Percentiles rank a stretch among this genome's conserved stretches.
These are phyloP conservation scores for Prillingera fragicola DNA, from an alignment of 1,284 basidiomycete genomes.

Conservation along the genomic window DNA sequence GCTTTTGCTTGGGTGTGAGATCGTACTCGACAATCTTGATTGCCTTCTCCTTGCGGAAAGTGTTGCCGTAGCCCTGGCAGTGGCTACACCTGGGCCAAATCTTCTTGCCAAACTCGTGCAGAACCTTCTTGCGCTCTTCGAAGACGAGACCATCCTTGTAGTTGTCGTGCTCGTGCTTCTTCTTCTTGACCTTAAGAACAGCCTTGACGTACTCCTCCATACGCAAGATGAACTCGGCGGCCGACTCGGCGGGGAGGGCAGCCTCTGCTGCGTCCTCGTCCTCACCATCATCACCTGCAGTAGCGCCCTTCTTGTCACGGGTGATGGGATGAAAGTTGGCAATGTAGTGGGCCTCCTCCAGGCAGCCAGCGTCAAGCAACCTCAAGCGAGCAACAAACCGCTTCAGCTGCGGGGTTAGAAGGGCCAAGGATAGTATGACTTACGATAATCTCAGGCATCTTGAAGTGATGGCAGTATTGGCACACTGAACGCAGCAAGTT, in stretches of 20 bases:
- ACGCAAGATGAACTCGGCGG: slow-evolving; percentile 61
- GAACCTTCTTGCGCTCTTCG: slow-evolving; percentile 75
- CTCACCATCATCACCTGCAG: slow-evolving; percentile 42
- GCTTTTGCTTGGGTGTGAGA: slow-evolving; percentile 72
- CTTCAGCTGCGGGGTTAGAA: slow-evolving; percentile 54
- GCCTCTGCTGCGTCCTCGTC: slow-evolving; percentile 48
- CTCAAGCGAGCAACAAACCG: slow-evolving; percentile 82
- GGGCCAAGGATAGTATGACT: slow-evolving; percentile 32
- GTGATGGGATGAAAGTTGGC: slow-evolving; percentile 55
- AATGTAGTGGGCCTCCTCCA: slow-evolving; percentile 73
- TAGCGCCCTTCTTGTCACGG: slow-evolving; percentile 31
- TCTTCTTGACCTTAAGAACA: slow-evolving; percentile 57
- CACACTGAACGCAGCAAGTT: slow-evolving; percentile 85
- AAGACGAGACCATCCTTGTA: slow-evolving; percentile 88
- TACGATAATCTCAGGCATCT: slow-evolving; percentile 70
- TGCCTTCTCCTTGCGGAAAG: slow-evolving; percentile 84
- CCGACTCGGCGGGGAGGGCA: slow-evolving; percentile 49
- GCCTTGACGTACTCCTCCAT: slow-evolving; percentile 68
- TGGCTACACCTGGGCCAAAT: slow-evolving; percentile 62
- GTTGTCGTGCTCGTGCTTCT: slow-evolving; percentile 61
- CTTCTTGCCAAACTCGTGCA: slow-evolving; percentile 72
- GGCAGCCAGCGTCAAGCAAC: slow-evolving; percentile 83
- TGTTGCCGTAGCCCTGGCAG: slow-evolving; percentile 69
- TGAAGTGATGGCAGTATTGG: slow-evolving; percentile 93
- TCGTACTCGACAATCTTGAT: slow-evolving; percentile 94